Base-by-base conservation (phyloP, 768 basidiomycete genomes). In the Boletus barrowsii region DNA sequence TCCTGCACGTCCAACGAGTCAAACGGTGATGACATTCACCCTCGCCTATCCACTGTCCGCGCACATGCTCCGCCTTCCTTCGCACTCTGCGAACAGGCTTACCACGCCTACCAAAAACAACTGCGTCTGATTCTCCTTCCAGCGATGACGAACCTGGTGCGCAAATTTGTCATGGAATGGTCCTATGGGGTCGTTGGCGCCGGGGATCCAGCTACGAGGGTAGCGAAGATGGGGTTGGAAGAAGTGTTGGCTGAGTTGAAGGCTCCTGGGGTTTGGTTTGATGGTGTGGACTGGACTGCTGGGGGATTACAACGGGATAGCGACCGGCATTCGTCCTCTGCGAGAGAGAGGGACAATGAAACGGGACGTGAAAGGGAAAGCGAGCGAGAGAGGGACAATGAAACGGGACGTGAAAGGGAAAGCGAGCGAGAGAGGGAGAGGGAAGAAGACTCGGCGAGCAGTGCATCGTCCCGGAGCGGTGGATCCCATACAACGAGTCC, bases 401-500 rank as follows among this genome's bases (percentile, higher is more conserved):
- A 63, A 58, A 62, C 58, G 53, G 63, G 57, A 57, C 60, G 24
- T 15, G 63, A 58, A 18, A 42, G 77, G 44, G 80, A 80, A 45
- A 76, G 48, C 22, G 68, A 66, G 57, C 59, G 60, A 53, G 67
- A 64, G 57, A 55, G 51, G 6, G 66, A 66, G 17, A 55, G 79
- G 40, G 80, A 81, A 44, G 79, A 79, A 51, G 79, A 81, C 55
- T 75, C 81, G 3, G 75, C 72, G 26, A 76, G 78, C 51, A 73
- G 69, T 47, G 67, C 76, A 15, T 76, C 79, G 22, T 76, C 76
- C n/a, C 75, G 75, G 46, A 78, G 76, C 42, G 76, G 76, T 47
- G 76, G 74, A 9, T 85, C 83, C 5, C 83, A 84, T 20, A 75
- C 67, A 56, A 88, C 88, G 18, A 88, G 87, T 58, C 88, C 88